Evolutionary conservation across 495 filamentous ascomycete genomes (phyloP).

Genomic region (Oidiodendron maius): DNA sequence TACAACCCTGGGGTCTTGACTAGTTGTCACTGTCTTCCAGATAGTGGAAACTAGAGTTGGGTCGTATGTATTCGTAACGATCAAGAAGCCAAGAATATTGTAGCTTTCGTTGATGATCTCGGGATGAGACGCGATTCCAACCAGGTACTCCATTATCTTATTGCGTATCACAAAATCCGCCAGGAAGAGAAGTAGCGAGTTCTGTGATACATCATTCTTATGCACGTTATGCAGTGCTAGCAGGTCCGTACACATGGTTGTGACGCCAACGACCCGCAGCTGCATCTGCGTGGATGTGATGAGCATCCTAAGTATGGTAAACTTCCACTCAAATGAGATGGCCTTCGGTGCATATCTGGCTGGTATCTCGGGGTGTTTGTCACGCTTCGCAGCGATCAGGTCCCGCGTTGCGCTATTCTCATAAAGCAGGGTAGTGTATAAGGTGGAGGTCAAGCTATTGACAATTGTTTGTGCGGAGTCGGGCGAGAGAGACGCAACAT

Average conservation of each 20-base stretch:
- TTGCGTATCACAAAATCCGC: constrained; percentile 57
- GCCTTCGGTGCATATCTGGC: constrained; percentile 33
- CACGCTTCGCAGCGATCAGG: constrained; percentile 26
- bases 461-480: constrained; percentile 37
- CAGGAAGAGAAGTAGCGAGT: constrained; percentile 57
- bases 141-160: constrained; percentile 74
- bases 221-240: constrained; percentile 52
- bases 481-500: constrained; percentile 36
- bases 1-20: constrained; percentile 78
- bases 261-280: constrained; percentile 67
- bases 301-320: constrained; percentile 60
- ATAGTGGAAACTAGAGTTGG: constrained; percentile 69
- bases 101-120: constrained; percentile 75
- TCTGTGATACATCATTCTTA: constrained; percentile 32
- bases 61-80: constrained; percentile 73
- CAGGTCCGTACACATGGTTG: constrained; percentile 66
- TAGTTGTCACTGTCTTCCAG: constrained; percentile 78
- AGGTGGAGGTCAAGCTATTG: constrained; percentile 29
- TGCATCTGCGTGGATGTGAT: constrained; percentile 86
- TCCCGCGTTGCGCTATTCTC: constrained; percentile 24
- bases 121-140: constrained; percentile 87
- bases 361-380: constrained; percentile 10
- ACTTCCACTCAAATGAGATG: constrained; percentile 61
- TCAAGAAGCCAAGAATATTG: constrained; percentile 83
- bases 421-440: constrained; percentile 34